Evolutionary conservation across 257 asterid genomes (phyloP).

Genomic region (Cynanchum wilfordii): DNA sequence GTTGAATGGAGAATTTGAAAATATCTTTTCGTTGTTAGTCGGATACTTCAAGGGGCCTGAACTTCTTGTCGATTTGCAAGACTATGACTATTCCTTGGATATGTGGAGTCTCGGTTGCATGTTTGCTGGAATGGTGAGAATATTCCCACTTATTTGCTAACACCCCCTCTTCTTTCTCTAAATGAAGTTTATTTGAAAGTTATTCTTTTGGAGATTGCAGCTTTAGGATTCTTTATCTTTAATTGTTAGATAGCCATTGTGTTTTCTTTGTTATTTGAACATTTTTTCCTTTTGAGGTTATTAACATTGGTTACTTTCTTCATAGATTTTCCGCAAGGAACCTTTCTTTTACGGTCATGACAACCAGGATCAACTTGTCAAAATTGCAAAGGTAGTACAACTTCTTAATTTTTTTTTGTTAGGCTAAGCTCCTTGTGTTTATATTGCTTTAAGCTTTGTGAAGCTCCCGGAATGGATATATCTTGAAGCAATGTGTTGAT

Average conservation of each 20-base stretch:
- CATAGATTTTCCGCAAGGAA: conserved; percentile 90
- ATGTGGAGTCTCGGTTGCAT: conserved; percentile 91
- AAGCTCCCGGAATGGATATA: background rate
- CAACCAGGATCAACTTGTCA: conserved; percentile 96
- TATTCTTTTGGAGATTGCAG: background rate
- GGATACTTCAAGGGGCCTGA: conserved; percentile 56
- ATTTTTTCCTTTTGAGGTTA: background rate
- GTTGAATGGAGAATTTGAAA: conserved; percentile 13
- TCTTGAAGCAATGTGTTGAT: background rate
- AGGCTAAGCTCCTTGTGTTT: background rate
- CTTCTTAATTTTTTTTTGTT: background rate
- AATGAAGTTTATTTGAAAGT: conserved; percentile 1
- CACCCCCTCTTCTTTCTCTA: background rate
- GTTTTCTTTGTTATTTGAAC: background rate
- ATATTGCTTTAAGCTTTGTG: background rate
- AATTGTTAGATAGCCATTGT: background rate
- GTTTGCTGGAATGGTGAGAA: conserved; percentile 97
- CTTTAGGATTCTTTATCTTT: background rate
- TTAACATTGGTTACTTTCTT: conserved; percentile 12
- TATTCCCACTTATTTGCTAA: background rate
- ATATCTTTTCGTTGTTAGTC: conserved; percentile 18
- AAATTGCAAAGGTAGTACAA: conserved; percentile 74
- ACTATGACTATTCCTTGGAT: conserved; percentile 73
- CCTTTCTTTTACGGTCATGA: conserved; percentile 98
- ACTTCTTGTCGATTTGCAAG: conserved; percentile 78